A percentile compares a stretch with the other conserved stretches of the same genome.
These are phyloP conservation scores for Dillenia turbinata DNA, from an alignment of 164 flowering plant genomes.

Conservation along the genomic window DNA sequence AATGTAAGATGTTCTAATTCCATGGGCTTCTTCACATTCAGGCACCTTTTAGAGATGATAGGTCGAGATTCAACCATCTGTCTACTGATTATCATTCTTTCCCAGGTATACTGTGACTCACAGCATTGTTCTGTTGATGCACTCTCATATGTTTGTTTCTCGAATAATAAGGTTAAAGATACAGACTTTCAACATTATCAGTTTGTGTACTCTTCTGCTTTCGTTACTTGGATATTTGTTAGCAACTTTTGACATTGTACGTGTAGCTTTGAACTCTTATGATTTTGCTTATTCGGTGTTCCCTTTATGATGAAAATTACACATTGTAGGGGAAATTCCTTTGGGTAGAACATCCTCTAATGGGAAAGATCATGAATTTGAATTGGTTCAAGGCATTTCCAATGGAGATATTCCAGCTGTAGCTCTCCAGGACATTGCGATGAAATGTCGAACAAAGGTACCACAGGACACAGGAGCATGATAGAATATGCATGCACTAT, in stretches of 20 bases:
- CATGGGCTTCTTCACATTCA: slow-evolving; percentile 22
- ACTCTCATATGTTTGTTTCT: too few species aligned
- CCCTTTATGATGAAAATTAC: not conserved
- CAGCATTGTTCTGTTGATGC: too few species aligned
- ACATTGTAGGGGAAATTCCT: slow-evolving; percentile 48
- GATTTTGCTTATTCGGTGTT: too few species aligned
- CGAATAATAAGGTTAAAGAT: too few species aligned
- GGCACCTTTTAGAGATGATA: slow-evolving; percentile 65
- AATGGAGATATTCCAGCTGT: slow-evolving; percentile 48
- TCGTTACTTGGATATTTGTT: too few species aligned
- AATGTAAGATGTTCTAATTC: not conserved
- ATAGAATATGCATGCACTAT: not conserved
- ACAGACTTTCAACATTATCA: too few species aligned
- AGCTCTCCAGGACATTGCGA: slow-evolving; percentile 75
- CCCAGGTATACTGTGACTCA: slow-evolving; percentile 41
- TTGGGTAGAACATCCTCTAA: slow-evolving; percentile 45
- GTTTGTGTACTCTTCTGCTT: too few species aligned
- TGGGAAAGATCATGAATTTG: slow-evolving; percentile 48
- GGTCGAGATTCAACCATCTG: slow-evolving; percentile 39
- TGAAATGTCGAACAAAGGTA: slow-evolving; percentile 88
- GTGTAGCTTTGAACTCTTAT: too few species aligned
- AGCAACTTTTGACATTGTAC: too few species aligned
- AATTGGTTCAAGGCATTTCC: slow-evolving; percentile 43
- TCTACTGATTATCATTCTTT: slow-evolving; percentile 35
- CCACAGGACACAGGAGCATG: not conserved